Evolutionary conservation across 352 stramenopile species (phyloP).

Genomic region (Globisporangium cylindrosporum): DNA sequence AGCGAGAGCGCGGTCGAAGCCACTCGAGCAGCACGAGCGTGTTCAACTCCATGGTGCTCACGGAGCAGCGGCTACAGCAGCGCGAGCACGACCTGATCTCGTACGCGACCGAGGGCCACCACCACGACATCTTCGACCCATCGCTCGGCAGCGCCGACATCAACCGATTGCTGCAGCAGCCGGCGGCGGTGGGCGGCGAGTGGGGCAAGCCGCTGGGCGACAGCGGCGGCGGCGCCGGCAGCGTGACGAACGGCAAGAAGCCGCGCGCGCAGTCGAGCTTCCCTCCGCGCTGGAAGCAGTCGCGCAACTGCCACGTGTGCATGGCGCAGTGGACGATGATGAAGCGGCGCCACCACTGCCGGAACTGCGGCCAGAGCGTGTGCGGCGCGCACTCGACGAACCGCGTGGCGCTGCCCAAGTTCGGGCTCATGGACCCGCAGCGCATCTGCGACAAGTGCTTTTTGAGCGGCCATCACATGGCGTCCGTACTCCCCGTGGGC

Average conservation of each 20-base stretch:
- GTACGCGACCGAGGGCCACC: constrained; percentile 46
- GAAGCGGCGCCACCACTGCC: constrained; percentile 80
- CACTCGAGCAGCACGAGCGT: constrained; percentile 21
- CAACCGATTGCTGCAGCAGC: constrained; percentile 6
- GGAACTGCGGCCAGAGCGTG: constrained; percentile 76
- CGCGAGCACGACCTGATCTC: constrained; percentile 64
- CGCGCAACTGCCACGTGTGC: constrained; percentile 70
- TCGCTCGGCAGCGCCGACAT: constrained; percentile 4
- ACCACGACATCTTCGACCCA: constrained; percentile 28
- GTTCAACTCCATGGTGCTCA: constrained; percentile 49
- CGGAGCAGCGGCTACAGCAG: constrained; percentile 60
- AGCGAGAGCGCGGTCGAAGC: constrained; percentile 14
- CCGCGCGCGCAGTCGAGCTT: constrained; percentile 52
- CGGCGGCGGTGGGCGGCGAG: constrained; percentile 1
- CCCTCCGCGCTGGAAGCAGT: constrained; percentile 74
- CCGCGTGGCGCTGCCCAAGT: constrained; percentile 73
- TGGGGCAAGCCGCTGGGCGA: constrained; percentile 9
- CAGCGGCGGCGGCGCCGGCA: background rate
- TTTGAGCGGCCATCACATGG: constrained; percentile 59
- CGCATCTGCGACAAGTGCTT: constrained; percentile 83
- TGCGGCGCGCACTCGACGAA: constrained; percentile 76
- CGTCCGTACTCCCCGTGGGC: constrained; percentile 25
- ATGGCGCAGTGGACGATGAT: constrained; percentile 46
- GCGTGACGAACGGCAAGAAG: background rate
- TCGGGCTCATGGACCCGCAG: constrained; percentile 64